Evolutionary conservation across 2,329 filamentous ascomycete species (phyloP).

Genomic region (Cercospora beticola): DNA sequence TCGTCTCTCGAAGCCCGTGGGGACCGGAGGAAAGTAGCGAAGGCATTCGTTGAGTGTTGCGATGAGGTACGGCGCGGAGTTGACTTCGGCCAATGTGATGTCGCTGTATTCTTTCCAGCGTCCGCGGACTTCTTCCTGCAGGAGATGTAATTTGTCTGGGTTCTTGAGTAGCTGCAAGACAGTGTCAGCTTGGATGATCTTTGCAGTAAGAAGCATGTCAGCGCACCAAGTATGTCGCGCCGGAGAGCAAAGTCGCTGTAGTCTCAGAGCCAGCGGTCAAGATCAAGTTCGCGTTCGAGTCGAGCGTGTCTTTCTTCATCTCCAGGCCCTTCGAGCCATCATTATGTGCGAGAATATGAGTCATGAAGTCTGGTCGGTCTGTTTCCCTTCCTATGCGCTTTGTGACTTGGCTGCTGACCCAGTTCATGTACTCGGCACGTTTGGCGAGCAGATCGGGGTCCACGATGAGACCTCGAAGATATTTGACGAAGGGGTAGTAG

Average conservation of each 20-base stretch:
- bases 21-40: slow-evolving; percentile 48
- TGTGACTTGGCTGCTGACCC: slow-evolving; percentile 30
- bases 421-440: slow-evolving; percentile 29
- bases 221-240: slow-evolving; percentile 39
- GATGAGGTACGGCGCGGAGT: slow-evolving; percentile 40
- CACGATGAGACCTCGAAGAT: slow-evolving; percentile 25
- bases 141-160: slow-evolving; percentile 38
- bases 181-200: background rate
- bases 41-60: slow-evolving; percentile 48
- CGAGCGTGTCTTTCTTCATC: slow-evolving; percentile 36
- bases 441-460: slow-evolving; percentile 22
- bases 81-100: slow-evolving; percentile 30
- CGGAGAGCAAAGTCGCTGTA: slow-evolving; percentile 50
- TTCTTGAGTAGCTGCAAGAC: slow-evolving; percentile 40
- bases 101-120: slow-evolving; percentile 38
- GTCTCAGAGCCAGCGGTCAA: slow-evolving; percentile 54
- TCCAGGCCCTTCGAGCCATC: slow-evolving; percentile 31
- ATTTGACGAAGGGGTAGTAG: slow-evolving; percentile 32
- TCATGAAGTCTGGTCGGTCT: slow-evolving; percentile 49
- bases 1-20: slow-evolving; percentile 39
- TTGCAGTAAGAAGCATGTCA: background rate
- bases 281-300: slow-evolving; percentile 49
- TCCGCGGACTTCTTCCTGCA: slow-evolving; percentile 46
- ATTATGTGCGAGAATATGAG: slow-evolving; percentile 46
- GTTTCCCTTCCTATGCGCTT: slow-evolving; percentile 34